These are phyloP conservation scores for Apiospora kogelbergensis DNA, from an alignment of 2,329 filamentous ascomycete species.

Conservation along the genomic window DNA sequence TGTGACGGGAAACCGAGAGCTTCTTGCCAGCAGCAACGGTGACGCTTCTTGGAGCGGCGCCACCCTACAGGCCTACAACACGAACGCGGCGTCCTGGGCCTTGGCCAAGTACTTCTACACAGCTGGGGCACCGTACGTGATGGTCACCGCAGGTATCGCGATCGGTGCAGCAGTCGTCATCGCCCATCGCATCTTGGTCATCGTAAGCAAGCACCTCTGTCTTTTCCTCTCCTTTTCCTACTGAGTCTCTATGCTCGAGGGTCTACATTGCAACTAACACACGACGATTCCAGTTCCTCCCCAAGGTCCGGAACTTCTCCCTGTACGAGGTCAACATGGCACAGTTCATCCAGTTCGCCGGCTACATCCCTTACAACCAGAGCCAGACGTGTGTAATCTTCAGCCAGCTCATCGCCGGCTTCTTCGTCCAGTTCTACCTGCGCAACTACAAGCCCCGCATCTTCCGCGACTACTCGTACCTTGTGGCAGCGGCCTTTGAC, in stretches of 20 bases:
- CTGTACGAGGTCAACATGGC: slow-evolving; percentile 49
- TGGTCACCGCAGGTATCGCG: slow-evolving; percentile 50
- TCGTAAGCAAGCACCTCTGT: slow-evolving; percentile 30
- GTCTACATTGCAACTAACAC: background rate
- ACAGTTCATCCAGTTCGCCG: slow-evolving; percentile 54
- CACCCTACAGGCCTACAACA: slow-evolving; percentile 48
- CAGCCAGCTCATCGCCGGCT: slow-evolving; percentile 43
- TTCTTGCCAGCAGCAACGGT: slow-evolving; percentile 46
- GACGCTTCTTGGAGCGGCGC: slow-evolving; percentile 54
- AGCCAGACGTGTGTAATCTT: slow-evolving; percentile 56
- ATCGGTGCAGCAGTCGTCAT: slow-evolving; percentile 46
- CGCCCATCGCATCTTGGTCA: slow-evolving; percentile 42
- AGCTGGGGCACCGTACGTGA: slow-evolving; percentile 39
- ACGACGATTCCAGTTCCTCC: slow-evolving; percentile 38
- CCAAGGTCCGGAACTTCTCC: slow-evolving; percentile 43
- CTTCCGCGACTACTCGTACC: slow-evolving; percentile 54
- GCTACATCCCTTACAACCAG: slow-evolving; percentile 54
- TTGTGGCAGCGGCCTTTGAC: slow-evolving; percentile 53
- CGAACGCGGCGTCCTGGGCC: slow-evolving; percentile 48
- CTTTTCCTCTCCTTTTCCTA: too few relatives aligned
- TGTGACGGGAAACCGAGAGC: slow-evolving; percentile 45
- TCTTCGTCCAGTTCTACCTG: slow-evolving; percentile 52
- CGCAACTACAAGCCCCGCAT: slow-evolving; percentile 51
- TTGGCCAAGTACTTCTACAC: slow-evolving; percentile 55
- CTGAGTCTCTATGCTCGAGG: too few relatives aligned